phyloP scores from a whole-genome alignment of 2,329 filamentous ascomycete genomes.

The Aureobasidium vineae region DNA sequence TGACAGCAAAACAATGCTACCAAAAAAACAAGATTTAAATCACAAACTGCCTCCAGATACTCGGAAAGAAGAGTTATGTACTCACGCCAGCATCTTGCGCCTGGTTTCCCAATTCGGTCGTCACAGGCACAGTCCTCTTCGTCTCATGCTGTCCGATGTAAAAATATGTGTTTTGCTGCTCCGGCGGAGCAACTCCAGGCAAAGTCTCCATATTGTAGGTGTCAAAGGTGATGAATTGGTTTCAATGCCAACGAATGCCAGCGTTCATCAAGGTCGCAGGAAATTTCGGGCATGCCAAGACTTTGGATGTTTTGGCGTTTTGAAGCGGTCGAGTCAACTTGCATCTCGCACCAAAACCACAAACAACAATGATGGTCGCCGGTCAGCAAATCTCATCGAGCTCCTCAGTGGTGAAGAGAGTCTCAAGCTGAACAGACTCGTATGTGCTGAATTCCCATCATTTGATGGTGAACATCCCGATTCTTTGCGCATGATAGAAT shows the following conservation, averaged over 20 bases:
- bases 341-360: neutral
- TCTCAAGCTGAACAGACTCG: neutral
- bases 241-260: neutral
- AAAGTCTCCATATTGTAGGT: conserved; percentile 22
- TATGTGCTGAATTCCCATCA: neutral
- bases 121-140: conserved; percentile 58
- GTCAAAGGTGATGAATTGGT: neutral
- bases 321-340: neutral
- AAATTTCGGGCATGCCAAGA: conserved; percentile 22
- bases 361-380: neutral
- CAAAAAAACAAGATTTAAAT: neutral
- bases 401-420: neutral
- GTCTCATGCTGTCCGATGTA: conserved; percentile 75
- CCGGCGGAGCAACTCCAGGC: conserved; percentile 28
- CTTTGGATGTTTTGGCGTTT: neutral
- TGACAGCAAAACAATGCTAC: neutral
- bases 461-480: neutral
- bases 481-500: neutral
- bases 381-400: neutral
- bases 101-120: conserved; percentile 63
- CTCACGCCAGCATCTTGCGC: conserved; percentile 60
- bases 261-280: conserved; percentile 16
- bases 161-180: conserved; percentile 53
- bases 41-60: neutral
- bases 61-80: conserved; percentile 47